Percentiles rank a stretch among this genome's conserved stretches.
Evolutionary conservation across 2,329 filamentous ascomycete genomes (phyloP).

Genomic region (Monosporascus sp.): DNA sequence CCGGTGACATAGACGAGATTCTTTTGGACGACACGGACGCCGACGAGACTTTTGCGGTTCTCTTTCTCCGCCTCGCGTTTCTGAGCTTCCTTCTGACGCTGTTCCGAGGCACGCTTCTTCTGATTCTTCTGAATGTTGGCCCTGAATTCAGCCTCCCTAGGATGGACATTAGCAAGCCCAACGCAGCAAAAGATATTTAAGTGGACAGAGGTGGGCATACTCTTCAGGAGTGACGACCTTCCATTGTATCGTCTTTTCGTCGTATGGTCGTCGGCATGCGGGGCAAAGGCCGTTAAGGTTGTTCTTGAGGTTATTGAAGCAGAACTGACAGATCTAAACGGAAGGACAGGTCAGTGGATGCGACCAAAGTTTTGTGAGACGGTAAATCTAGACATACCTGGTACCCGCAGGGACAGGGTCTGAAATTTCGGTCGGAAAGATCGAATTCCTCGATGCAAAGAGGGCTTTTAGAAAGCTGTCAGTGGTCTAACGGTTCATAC

Average conservation of each 20-base stretch:
- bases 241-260: constrained; percentile 96
- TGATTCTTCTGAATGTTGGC: constrained; percentile 82
- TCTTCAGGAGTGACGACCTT: constrained; percentile 94
- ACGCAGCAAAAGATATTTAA: neutral
- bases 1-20: constrained; percentile 98
- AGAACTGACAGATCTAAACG: constrained; percentile 92
- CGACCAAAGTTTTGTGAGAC: neutral
- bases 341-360: constrained; percentile 9
- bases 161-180: constrained; percentile 17
- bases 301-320: constrained; percentile 98
- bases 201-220: constrained; percentile 47
- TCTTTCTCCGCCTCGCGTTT: constrained; percentile 95
- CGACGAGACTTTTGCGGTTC: constrained; percentile 91
- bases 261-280: constrained; percentile 92
- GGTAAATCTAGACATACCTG: constrained; percentile 57
- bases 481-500: constrained; percentile 14
- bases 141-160: constrained; percentile 67
- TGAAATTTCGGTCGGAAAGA: constrained; percentile 93
- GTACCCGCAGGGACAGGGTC: constrained; percentile 94
- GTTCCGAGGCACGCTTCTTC: constrained; percentile 78
- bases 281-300: constrained; percentile 97
- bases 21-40: constrained; percentile 94
- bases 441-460: constrained; percentile 99
- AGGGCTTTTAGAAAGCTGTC: constrained; percentile 60
- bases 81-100: constrained; percentile 89